Base-by-base conservation (phyloP, 1,139 yeast species). In the Yamadazyma friedrichii region DNA sequence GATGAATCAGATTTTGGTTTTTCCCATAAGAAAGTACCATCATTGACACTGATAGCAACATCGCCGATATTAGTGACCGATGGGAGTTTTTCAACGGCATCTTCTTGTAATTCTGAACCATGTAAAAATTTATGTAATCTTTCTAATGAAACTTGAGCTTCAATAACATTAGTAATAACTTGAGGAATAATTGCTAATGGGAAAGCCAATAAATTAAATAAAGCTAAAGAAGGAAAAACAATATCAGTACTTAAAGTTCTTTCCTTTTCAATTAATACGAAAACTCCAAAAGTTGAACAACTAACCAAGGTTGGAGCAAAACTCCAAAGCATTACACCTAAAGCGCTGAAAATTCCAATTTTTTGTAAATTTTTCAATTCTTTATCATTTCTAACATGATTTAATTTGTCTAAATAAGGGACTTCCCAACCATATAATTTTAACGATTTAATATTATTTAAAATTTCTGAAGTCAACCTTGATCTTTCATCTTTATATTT, bases 341-440 rank as follows among this genome's bases (percentile, higher is more conserved):
- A 60, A 1, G 97, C 94, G 58, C 79, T 78, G 58, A 85, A 82
- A 13, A 82, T 61, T 48, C 96, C 96, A 71, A 91, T 85, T 50
- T 70, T 78, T 52, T 76, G 82, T 62, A 93, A 74, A 52, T 88
- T 91, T 35, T 71, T 73, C 61, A 94, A 78, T 64, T 94, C 99
- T 57, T 84, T 82, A 42, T 89, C 88, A 55, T 91, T 88, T 73
- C 99, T 84, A 30, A 93, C 96, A 52, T 80, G 68, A 53, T 78
- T 80, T 43, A 93, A 71, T 53, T 83, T 84, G 24, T 74, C 74
- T 54, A 80, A 78, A 60, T 88, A 93, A 8, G 98, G 96, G 24
- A 64, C 64, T 65, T 93, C 98, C 98, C 98, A 93, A 4, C 95
- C 96, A 55, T 93, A 93, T 39, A 93, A 73, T 62, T 93, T 93